Evolutionary conservation across 805 yeast genomes (phyloP).

Genomic region (Yarrowia keelungensis): DNA sequence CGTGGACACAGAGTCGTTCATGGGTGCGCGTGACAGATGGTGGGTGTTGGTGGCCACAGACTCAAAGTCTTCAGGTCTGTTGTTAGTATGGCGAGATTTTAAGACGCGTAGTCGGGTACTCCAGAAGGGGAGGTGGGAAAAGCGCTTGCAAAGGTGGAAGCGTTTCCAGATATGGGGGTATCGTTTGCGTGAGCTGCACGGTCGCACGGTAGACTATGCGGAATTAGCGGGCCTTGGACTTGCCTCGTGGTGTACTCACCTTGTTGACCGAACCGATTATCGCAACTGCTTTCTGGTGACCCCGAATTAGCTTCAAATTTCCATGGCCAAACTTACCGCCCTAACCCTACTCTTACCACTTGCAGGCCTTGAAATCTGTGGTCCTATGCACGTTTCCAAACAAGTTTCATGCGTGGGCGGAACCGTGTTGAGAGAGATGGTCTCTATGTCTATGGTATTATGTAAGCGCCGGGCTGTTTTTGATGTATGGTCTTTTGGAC

Average conservation of each 20-base stretch:
- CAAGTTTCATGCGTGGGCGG: slow-evolving; percentile 35
- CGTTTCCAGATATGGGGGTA: not conserved
- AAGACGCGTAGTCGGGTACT: slow-evolving; percentile 20
- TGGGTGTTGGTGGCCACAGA: slow-evolving; percentile 34
- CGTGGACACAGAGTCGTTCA: slow-evolving; percentile 37
- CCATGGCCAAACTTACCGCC: slow-evolving; percentile 27
- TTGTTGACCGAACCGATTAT: slow-evolving; percentile 37
- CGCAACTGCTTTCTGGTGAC: slow-evolving; percentile 38
- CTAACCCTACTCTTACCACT: slow-evolving; percentile 25
- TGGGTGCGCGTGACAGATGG: slow-evolving; percentile 4
- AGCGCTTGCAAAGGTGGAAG: not conserved
- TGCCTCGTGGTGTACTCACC: slow-evolving; percentile 37
- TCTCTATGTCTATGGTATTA: not conserved
- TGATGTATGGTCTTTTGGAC: not conserved
- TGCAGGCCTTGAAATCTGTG: slow-evolving; percentile 28
- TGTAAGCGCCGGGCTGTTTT: not conserved
- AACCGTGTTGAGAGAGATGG: not conserved
- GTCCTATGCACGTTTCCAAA: slow-evolving; percentile 36
- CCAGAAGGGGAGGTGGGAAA: not conserved
- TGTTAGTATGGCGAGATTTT: slow-evolving; percentile 3
- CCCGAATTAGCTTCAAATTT: slow-evolving; percentile 38
- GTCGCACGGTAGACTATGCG: slow-evolving; percentile 16
- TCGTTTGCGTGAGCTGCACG: not conserved
- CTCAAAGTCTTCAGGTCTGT: slow-evolving; percentile 38
- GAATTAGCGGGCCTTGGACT: not conserved